Percentiles rank a stretch among this genome's conserved stretches.
Evolutionary conservation across 139 green algal genomes (phyloP).

Genomic region (Closterium sp.): DNA sequence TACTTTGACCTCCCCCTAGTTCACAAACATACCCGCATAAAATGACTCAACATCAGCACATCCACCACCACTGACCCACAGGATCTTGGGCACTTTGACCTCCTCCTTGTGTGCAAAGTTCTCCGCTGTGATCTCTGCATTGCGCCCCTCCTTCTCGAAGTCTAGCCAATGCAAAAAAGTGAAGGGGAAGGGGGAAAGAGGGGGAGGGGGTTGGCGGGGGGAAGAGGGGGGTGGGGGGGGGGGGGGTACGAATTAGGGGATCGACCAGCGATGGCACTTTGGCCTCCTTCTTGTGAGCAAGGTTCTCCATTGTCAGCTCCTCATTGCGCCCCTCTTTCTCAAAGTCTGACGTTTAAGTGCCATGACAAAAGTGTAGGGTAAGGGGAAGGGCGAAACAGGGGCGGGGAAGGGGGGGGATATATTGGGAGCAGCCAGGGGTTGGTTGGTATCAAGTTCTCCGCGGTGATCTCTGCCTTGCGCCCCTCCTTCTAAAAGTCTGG

Average conservation of each 20-base stretch:
- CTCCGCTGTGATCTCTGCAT: constrained; percentile 19
- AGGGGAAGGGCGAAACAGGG: no score
- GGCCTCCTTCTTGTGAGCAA: not conserved
- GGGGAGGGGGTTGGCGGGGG: no score
- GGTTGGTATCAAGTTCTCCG: constrained; percentile 45
- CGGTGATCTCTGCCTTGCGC: constrained; percentile 16
- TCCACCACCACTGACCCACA: constrained; percentile 24
- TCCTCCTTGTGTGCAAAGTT: constrained; percentile 42
- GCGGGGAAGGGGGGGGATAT: no score
- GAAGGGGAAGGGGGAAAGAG: no score
- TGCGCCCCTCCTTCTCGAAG: constrained; percentile 26
- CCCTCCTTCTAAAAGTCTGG: constrained; percentile 25
- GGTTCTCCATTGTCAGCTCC: not conserved
- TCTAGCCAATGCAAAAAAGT: no score
- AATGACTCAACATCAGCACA: not conserved
- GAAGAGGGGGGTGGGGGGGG: no score
- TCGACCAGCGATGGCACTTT: not conserved
- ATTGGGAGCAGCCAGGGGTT: no score
- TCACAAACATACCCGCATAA: no score
- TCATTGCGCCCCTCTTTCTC: not conserved
- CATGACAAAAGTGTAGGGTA: no score
- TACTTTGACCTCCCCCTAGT: constrained; percentile 37
- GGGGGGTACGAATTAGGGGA: not conserved
- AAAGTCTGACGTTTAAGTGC: constrained; percentile 30
- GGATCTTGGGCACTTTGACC: constrained; percentile 38